These are phyloP conservation scores for Eimeria acervulina DNA, from an alignment of 169 alveolate species.

Conservation along the genomic window DNA sequence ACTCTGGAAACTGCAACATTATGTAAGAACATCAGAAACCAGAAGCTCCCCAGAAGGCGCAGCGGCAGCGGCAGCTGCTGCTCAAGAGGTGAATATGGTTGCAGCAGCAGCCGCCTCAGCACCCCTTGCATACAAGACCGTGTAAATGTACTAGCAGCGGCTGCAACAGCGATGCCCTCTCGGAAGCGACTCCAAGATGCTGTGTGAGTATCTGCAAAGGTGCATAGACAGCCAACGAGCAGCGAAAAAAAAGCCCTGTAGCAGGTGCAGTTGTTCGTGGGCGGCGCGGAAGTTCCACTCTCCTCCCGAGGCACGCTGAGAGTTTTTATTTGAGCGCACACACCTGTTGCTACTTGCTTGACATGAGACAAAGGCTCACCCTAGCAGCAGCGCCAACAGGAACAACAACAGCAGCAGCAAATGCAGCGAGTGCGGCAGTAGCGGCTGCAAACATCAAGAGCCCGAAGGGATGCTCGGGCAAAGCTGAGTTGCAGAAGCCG, in stretches of 20 bases:
- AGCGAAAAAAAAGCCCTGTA: neutral
- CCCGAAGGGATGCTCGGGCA: neutral
- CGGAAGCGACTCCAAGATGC: neutral
- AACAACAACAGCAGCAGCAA: neutral
- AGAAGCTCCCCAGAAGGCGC: neutral
- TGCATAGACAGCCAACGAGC: no score
- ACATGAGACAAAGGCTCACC: neutral
- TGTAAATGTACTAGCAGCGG: neutral
- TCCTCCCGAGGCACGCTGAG: neutral
- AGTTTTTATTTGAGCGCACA: neutral
- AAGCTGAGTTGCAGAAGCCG: neutral
- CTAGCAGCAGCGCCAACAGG: neutral
- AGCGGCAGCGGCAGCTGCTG: neutral
- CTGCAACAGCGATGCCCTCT: neutral
- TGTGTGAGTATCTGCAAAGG: neutral
- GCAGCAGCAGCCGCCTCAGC: neutral
- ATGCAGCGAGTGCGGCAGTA: neutral
- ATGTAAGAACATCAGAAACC: neutral
- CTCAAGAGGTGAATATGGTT: neutral
- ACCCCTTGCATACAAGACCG: neutral
- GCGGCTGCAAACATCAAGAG: neutral
- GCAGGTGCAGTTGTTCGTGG: neutral
- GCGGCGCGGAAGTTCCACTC: neutral
- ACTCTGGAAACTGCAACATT: slow-evolving; percentile 11
- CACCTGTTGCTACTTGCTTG: neutral